Base-by-base conservation (phyloP, 306 rosid genomes). In the Cicer chorassanicum region DNA sequence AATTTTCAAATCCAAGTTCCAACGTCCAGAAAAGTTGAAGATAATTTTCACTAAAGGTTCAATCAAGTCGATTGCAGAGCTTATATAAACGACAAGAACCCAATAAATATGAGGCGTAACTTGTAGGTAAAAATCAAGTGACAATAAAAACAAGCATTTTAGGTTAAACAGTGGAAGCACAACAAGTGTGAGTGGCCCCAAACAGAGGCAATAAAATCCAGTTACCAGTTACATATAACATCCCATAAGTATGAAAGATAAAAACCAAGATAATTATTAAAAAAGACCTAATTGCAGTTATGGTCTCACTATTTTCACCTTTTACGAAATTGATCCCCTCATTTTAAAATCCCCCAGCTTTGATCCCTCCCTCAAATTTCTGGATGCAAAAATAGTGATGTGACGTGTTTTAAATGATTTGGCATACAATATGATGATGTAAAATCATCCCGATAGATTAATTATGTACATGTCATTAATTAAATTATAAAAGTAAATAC, bases 41-140 rank as follows among this genome's bases (percentile, higher is more conserved):
- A 81, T 68, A 36, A 80, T 64, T 77, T 46, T 77, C 71, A 63
- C 42, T 24, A 34, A 13, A 77, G 38, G 50, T 38, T 43, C 45
- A 42, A 74, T 13, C 50, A 46, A 38, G 66, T 12, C 45, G 53
- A 42, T 14, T 10, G 6, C 42, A 24, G 41, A 67, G 48, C 48
- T 4, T 8, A 36, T 8, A 68, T 38, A 68, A 67, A 68, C 51
- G 4, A 48, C 61, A 59, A 73, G 54, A 54, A 38, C 61, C 14
- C 5, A 6, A 55, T 54, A 54, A 73, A 39, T 21, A 12, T 7
- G 38, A 9, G 10, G 16, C 12, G 1, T 11, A 53, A 45, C 65
- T 63, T 55, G 42, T 9, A 48, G 12, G 75, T 16, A 48, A 50
- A 82, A 70, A 75, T 59, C 70, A 74, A 39, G 5, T 38, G 68